Evolutionary conservation across 1,284 basidiomycete genomes (phyloP), one percentile per base, ranked within the genome.

Genomic region (Exobasidium rhododendri): DNA sequence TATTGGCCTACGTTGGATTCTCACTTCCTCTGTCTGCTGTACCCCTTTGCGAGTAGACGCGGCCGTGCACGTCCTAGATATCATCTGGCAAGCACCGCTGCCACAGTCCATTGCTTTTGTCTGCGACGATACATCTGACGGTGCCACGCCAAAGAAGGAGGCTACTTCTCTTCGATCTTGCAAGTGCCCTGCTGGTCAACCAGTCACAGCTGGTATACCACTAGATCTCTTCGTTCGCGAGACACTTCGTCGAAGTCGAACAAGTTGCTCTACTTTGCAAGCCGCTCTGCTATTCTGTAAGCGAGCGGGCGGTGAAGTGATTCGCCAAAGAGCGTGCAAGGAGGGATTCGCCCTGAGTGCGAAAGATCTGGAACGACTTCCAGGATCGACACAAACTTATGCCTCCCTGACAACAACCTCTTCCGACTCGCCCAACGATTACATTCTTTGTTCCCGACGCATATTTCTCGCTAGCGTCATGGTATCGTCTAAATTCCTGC

Each of bases 391-490:
- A 31, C 17, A 30, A 22, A 29, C 20, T 46, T 50, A 50, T 50
- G 47, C 4, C 4, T 50, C 47, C 13, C 47, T 50, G 14, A 90
- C 90, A 0, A 84, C 93, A 24, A 84, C 91, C 43, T 13, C 47
- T 26, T 17, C 10, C 17, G 14, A 13, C 13, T 20, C 26, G 4
- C 13, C n/a, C 13, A 28, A 20, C 26, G 47, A 50, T 50, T 28
- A n/a, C n/a, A 50, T 50, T 26, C 13, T 50, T 2, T 94, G 92
- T 75, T 90, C 92, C 1, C 85, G 92, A 20, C 85, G 92, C 45
- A 87, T 91, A 1, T 94, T 96, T 81, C 83, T 96, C 6, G 91
- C 91, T 0, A 87, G 90, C 0, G 83, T 96, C 40, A 91, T 96
- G 65, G 83, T 92, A 49, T 92, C 92, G 0, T 89, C 89, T 29